These are phyloP conservation scores for Przewalskia tangutica DNA, from an alignment of 257 asterid species.

Conservation along the genomic window DNA sequence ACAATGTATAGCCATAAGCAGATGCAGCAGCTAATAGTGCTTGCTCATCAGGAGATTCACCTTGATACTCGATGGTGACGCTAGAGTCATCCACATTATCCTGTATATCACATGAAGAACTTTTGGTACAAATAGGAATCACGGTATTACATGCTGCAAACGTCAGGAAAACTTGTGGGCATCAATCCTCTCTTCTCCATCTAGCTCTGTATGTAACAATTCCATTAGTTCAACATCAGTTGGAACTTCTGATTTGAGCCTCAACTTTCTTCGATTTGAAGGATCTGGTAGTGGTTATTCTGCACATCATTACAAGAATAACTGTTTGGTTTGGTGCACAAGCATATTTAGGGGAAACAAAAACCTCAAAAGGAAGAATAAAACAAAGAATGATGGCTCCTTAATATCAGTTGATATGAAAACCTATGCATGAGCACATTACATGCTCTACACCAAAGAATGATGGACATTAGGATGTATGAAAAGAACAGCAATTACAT, in stretches of 20 bases:
- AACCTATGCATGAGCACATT: not conserved
- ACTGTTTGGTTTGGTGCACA: not conserved
- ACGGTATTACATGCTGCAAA: slow-evolving; percentile 92
- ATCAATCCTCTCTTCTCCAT: slow-evolving; percentile 55
- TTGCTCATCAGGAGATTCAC: slow-evolving; percentile 97
- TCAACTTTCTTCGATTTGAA: slow-evolving; percentile 45
- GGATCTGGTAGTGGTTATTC: slow-evolving; percentile 22
- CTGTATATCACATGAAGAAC: slow-evolving; percentile 27
- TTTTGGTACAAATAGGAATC: slow-evolving; percentile 60
- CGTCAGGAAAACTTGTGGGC: slow-evolving; percentile 73
- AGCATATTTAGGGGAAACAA: not conserved
- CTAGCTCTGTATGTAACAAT: slow-evolving; percentile 49
- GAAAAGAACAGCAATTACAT: not conserved
- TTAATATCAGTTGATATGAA: not conserved
- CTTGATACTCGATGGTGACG: slow-evolving; percentile 65
- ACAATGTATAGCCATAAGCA: slow-evolving; percentile 81
- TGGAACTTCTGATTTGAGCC: slow-evolving; percentile 56
- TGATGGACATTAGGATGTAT: not conserved
- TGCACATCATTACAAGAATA: slow-evolving; percentile 22
- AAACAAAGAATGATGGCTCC: not conserved
- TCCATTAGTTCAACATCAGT: slow-evolving; percentile 58
- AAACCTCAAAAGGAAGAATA: not conserved
- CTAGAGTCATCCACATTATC: slow-evolving; percentile 18
- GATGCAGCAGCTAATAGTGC: slow-evolving; percentile 89
- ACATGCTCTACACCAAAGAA: not conserved